Evolutionary conservation across 371 early-diverging fungal species (phyloP).

Genomic region (Mucor indicus): DNA sequence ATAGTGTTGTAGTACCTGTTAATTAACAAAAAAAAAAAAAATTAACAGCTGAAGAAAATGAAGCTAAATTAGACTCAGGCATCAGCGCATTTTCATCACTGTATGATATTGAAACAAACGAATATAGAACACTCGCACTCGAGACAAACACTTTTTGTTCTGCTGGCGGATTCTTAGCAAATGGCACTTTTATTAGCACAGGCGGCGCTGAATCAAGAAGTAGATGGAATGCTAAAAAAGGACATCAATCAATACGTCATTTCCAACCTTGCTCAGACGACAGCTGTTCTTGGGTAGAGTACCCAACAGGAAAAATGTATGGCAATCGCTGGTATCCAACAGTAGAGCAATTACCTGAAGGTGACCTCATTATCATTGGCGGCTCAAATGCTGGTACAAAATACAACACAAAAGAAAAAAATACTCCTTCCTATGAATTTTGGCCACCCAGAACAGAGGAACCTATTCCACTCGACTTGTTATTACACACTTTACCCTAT

Average conservation of each 20-base stretch:
- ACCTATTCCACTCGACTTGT: conserved; percentile 31
- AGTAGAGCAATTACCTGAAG: conserved; percentile 57
- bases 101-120: conserved; percentile 49
- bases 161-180: conserved; percentile 55
- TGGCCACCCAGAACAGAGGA: conserved; percentile 41
- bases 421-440: conserved; percentile 46
- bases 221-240: conserved; percentile 41
- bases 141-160: conserved; percentile 66
- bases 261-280: conserved; percentile 46
- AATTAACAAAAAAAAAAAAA: too few relatives aligned
- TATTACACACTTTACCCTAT: conserved; percentile 57
- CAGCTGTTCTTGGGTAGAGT: conserved; percentile 46
- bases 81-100: conserved; percentile 50
- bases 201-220: conserved; percentile 55
- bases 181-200: conserved; percentile 58
- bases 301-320: conserved; percentile 30
- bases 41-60: conserved; percentile 42
- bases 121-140: conserved; percentile 41
- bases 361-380: conserved; percentile 53
- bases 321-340: conserved; percentile 61
- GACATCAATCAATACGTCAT: conserved; percentile 56
- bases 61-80: conserved; percentile 46
- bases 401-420: conserved; percentile 48
- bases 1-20: too few relatives aligned
- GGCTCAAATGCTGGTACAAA: conserved; percentile 51